Base-by-base conservation (phyloP, 2,329 filamentous ascomycete genomes). In the Pseudocercospora fuligena region DNA sequence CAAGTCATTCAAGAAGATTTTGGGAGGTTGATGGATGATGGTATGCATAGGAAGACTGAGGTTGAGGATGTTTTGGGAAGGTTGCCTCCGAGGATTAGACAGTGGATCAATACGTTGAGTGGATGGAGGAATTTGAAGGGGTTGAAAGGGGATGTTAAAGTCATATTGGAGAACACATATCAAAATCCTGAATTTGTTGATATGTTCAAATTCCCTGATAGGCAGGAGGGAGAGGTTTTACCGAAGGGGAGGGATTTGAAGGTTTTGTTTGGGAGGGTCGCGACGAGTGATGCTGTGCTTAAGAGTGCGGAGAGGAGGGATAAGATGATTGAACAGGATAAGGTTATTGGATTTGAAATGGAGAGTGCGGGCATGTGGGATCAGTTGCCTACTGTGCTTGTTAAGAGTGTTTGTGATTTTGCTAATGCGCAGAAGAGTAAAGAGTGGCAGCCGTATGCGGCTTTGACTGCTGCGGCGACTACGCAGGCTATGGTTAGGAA, bases 401-500 rank as follows among this genome's bases (percentile, higher is more conserved):
- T 74, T 3, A 63, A 72, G 3, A 66, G 70, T 12, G 67, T 73
- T 16, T 72, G 60, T n/a, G 71, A 73, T 53, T 73, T 73, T 40
- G 67, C 72, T 8, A 71, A 74, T 60, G 69, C 65, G 29, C 70
- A 74, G 60, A 74, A 72, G 63, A 69, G 71, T 63, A 61, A 73
- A 11, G 19, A 27, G 19, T 74, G 72, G 71, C 70, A 71, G 40
- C 31, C 21, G 0, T 73, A 69, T 53, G 70, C 72, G 21, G 58
- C 58, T 5, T 31, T 56, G 51, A 56, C 51, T 14, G 51, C 51
- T 6, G 51, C 51, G 51, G 51, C 51, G 23, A 29, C 23, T 33
- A 56, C 51, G 21, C 51, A 56, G 27, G 51, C 51, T 16, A 29
- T 56, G 51, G 27, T 56, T 9, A 33, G 27, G 51, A 56, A 33